Evolutionary conservation across 768 basidiomycete species (phyloP), one percentile per base, ranked within the genome.

Genomic region (Strobilomyces dryophilus): DNA sequence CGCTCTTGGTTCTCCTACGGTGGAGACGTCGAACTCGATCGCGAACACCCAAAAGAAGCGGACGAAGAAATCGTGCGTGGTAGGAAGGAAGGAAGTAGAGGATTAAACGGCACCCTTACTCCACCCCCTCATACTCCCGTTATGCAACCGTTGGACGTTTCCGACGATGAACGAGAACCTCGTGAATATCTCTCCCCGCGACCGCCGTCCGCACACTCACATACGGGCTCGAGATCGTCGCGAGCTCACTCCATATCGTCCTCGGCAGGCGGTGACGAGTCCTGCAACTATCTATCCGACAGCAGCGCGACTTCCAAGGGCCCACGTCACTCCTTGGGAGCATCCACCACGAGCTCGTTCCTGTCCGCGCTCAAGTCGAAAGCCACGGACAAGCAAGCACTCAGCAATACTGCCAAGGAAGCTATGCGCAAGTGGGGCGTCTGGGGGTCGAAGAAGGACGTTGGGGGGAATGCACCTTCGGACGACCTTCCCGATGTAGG

Each of bases 401-500:
- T 95, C 41, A 85, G 84, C 57, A 86, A 89, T 60, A 83, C 88
- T 0, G 90, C 93, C 12, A 89, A 87, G 66, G 95, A 97, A 64
- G 80, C 89, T 9, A 86, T 97, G 78, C 84, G 87, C 54, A 95
- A 95, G 66, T 95, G 92, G 92, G 85, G 92, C 21, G 85, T 84
- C 53, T 94, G 91, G 87, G 74, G 80, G 12, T 62, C 83, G 66
- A 83, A 78, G 71, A 85, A 81, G 66, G 82, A 85, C 51, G 67
- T 54, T 43, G 67, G 58, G 49, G 67, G 57, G 43, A 58, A 61
- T 40, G 43, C 53, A 32, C 51, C 59, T 47, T 51, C 64, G 17
- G 81, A 81, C 14, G 79, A 78, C 20, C 54, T 70, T 36, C 65
- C 74, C 15, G 79, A 81, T 45, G 66, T 71, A 46, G 74, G 74